These are phyloP conservation scores for Pleoardoris graminearum DNA, from an alignment of 2,329 filamentous ascomycete species.

Conservation along the genomic window DNA sequence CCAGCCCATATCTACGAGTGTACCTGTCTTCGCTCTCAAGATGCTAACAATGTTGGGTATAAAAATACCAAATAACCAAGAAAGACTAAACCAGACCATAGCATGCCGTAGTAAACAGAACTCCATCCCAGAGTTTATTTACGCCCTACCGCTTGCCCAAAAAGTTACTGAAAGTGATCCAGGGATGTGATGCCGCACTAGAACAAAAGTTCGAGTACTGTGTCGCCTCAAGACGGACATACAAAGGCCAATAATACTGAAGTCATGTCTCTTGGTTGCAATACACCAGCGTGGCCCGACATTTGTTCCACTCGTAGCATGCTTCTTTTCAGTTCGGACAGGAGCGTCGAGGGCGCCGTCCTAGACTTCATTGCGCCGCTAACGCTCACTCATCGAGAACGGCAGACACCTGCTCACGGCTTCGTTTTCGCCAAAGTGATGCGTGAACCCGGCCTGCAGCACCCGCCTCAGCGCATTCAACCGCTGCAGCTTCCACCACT, in stretches of 20 bases:
- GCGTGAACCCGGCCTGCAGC: conserved; percentile 52
- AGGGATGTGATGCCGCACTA: background rate
- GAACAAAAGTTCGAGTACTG: no score
- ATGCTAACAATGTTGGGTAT: background rate
- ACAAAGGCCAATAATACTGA: no score
- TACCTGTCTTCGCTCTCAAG: background rate
- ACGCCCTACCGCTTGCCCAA: background rate
- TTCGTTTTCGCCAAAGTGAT: conserved; percentile 45
- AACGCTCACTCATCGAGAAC: conserved; percentile 32
- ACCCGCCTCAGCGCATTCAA: conserved; percentile 64
- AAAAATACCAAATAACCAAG: background rate
- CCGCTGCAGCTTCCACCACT: conserved; percentile 73
- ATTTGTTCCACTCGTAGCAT: no score
- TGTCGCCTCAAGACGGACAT: no score
- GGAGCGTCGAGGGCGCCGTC: background rate
- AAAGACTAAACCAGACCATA: background rate
- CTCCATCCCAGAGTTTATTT: background rate
- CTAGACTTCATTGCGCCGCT: conserved; percentile 1
- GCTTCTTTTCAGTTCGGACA: background rate
- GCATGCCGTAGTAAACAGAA: background rate
- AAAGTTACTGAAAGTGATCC: background rate
- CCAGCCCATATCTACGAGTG: no score
- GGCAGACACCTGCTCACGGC: conserved; percentile 38
- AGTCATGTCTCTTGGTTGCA: no score
- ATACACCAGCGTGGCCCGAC: no score